Evolutionary conservation across 345 rosid genomes (phyloP), one percentile per base, ranked within the genome.

Genomic region (Citrus reticulata): DNA sequence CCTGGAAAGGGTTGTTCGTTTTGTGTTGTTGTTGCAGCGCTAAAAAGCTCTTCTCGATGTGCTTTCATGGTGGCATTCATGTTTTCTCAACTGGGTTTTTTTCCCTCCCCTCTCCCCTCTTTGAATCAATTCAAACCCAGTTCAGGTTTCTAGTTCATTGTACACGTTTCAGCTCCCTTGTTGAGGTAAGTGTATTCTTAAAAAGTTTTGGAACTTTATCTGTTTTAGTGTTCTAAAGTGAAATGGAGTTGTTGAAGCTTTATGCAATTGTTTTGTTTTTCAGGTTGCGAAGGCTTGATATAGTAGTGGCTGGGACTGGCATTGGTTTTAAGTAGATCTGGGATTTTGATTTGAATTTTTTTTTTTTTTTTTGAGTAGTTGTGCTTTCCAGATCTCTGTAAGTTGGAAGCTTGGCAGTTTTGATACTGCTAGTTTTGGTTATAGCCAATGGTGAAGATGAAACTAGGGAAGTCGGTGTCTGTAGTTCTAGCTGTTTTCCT

Each of bases 1-100:
- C 97, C 98, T 95, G 99, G 91, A 91, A 92, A 92, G 92, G 74
- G 88, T 81, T 79, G 84, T 80, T 51, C 40, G 64, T 75, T 46
- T 74, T 68, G 69, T 68, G 79, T 74, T 60, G 85, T 70, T 78
- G 80, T 72, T 61, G 85, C 70, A 75, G 78, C 87, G 58, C 85
- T 81, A 81, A 83, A 82, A 81, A 83, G 78, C 79, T 73, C 70
- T 76, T 30, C 81, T 72, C 54, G 57, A 8, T 63, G 77, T 51
- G 40, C 46, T 82, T 77, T 62, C 80, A 83, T 77, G 84, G 82
- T 78, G 63, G 72, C 82, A 32, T 59, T 68, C 83, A 37, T 79
- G 40, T 78, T 78, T 8, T 78, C 64, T 75, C 79, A 68, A 72
- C 81, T 81, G 83, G 87, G 80, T 61, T 81, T 72, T 85, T 29